Percentiles rank a stretch among this genome's conserved stretches.
These are phyloP conservation scores for Coemansia guatemalensis DNA, from an alignment of 192 early-diverging fungal species.

Conservation along the genomic window DNA sequence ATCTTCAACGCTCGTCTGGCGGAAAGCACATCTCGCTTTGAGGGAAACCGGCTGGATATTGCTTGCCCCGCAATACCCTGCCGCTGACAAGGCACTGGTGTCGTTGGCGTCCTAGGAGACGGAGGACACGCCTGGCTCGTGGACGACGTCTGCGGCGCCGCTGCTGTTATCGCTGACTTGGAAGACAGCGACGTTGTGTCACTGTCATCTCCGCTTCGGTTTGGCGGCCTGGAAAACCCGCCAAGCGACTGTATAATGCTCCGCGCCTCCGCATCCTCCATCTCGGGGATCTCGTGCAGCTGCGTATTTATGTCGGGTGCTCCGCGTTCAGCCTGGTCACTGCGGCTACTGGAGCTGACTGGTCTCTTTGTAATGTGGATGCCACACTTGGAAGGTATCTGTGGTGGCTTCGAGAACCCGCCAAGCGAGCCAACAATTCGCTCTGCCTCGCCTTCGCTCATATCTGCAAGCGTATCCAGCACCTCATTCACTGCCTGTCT, in stretches of 20 bases:
- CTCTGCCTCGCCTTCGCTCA: slow-evolving; percentile 29
- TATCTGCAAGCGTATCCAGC: slow-evolving; percentile 19
- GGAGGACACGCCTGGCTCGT: background rate
- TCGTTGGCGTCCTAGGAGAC: background rate
- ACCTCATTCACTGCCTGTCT: background rate
- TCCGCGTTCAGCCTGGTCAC: background rate
- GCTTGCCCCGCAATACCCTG: background rate
- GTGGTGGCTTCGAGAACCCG: slow-evolving; percentile 26
- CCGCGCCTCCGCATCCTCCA: slow-evolving; percentile 29
- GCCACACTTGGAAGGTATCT: background rate
- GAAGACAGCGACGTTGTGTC: background rate
- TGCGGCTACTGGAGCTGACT: background rate
- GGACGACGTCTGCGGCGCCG: background rate
- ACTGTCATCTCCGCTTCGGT: background rate
- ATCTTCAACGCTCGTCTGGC: slow-evolving; percentile 34
- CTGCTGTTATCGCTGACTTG: background rate
- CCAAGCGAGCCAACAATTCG: slow-evolving; percentile 23
- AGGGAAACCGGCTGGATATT: slow-evolving; percentile 32
- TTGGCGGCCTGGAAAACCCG: slow-evolving; percentile 19
- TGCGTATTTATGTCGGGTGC: background rate
- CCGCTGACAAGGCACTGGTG: background rate
- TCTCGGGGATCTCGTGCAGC: slow-evolving; percentile 20
- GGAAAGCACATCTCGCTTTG: slow-evolving; percentile 39
- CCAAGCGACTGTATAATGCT: slow-evolving; percentile 19
- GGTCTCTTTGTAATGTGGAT: background rate